Percentiles rank a stretch among this genome's conserved stretches.
These are phyloP conservation scores for Lactuca sativa DNA, from an alignment of 129 eudicot species.

Conservation along the genomic window DNA sequence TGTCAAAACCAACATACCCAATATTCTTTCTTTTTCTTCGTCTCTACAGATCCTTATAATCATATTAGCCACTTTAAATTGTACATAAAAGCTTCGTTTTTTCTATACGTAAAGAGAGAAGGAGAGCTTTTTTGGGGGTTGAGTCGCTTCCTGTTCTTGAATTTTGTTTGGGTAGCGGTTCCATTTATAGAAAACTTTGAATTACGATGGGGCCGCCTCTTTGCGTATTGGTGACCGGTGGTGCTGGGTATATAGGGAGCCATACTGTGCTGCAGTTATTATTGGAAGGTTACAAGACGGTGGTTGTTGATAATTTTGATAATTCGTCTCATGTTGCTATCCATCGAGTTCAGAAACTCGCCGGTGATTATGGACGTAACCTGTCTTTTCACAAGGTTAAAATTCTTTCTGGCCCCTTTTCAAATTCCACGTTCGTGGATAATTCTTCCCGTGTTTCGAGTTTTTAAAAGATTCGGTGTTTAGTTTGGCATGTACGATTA, in stretches of 20 bases:
- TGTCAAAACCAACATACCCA: slow-evolving; percentile 26
- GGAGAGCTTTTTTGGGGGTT: background rate
- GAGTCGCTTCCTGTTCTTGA: background rate
- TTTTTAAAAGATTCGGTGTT: slow-evolving; percentile 4
- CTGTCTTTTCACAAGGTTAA: slow-evolving; percentile 70
- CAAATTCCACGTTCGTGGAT: background rate
- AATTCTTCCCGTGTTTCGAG: background rate
- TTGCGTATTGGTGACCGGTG: slow-evolving; percentile 82
- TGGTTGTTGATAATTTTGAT: slow-evolving; percentile 74
- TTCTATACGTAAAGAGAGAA: background rate
- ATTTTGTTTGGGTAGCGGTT: slow-evolving; percentile 4
- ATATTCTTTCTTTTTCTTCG: background rate
- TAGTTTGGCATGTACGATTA: slow-evolving; percentile 5
- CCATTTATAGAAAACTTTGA: slow-evolving; percentile 2
- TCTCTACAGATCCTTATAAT: slow-evolving; percentile 15
- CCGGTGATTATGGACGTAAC: slow-evolving; percentile 60
- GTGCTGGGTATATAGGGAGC: slow-evolving; percentile 92
- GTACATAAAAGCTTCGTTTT: background rate
- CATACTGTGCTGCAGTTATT: slow-evolving; percentile 81
- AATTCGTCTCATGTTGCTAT: slow-evolving; percentile 68
- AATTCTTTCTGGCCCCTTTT: background rate
- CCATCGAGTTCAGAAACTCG: slow-evolving; percentile 65
- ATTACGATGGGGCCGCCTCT: slow-evolving; percentile 42
- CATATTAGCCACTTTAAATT: slow-evolving; percentile 13
- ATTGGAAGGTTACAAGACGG: slow-evolving; percentile 65